Evolutionary conservation across 78 protist genomes (phyloP), one percentile per base, ranked within the genome.

Genomic region (Bigelowiella natans): DNA sequence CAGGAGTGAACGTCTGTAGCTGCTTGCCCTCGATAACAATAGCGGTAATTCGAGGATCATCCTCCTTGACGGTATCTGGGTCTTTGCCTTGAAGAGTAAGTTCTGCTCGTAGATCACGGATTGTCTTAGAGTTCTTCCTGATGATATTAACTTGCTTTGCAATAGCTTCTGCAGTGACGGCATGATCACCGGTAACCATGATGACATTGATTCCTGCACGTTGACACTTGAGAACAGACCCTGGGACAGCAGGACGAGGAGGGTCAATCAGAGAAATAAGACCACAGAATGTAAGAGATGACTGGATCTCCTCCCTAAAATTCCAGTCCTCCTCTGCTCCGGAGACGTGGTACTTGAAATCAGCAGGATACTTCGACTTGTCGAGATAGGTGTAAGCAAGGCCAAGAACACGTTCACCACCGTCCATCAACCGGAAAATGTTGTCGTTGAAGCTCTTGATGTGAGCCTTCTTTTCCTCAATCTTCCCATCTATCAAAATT

Each of bases 151-250:
- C 86, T 89, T 93, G 0, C 38, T 83, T 36, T 1, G 99, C 98
- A 89, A 98, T 98, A 39, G 99, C 97, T 1, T 39, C 39, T 31
- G 99, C 99, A 1, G 99, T 98, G 90, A 83, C 88, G 28, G 98
- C 96, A 90, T 97, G 98, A 89, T 98, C 99, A 31, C 99, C 99
- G 29, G 99, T 98, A 30, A 97, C 98, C 99, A 98, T 98, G 88
- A 94, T 89, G 85, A 97, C 89, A 2, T 83, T 40, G 90, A 97
- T 92, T 38, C 97, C 95, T 82, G 99, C 97, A 11, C 0, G 3
- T 2, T 64, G 84, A 92, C 97, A 95, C 86, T 91, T 63, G 38
- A 51, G 88, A 39, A 96, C 95, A 29, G 99, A 96, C 26, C 26
- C 39, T 39, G 96, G 97, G 1, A 97, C 99, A 2, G 86, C 94